Percentiles rank a stretch among this genome's conserved stretches.
Evolutionary conservation across 257 asterid genomes (phyloP).

Genomic region (Schizonepeta tenuifolia): DNA sequence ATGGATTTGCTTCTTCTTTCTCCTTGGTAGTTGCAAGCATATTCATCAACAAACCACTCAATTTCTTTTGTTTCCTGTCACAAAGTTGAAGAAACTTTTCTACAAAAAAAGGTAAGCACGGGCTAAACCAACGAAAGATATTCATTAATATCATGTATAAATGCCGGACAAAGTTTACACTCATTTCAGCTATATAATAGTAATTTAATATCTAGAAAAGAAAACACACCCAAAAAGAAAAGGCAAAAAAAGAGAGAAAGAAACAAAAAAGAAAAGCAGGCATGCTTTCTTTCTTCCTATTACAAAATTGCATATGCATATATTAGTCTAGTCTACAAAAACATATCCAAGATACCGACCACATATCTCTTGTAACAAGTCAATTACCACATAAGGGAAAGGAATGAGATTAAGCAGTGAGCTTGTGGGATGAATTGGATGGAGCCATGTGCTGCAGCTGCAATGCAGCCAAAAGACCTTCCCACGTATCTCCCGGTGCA

Average conservation of each 20-base stretch:
- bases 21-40: neutral
- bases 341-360: neutral
- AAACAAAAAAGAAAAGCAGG: neutral
- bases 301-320: slow-evolving; percentile 40
- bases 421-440: slow-evolving; percentile 56
- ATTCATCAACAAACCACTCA: neutral
- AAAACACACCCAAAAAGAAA: neutral
- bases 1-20: neutral
- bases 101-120: too few relatives aligned
- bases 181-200: slow-evolving; percentile 25
- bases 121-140: neutral
- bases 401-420: slow-evolving; percentile 48
- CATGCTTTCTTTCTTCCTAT: slow-evolving; percentile 19
- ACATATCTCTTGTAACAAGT: too few relatives aligned
- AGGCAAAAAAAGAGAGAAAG: neutral
- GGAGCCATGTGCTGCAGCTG: slow-evolving; percentile 72
- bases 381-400: too few relatives aligned
- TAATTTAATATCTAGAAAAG: slow-evolving; percentile 8
- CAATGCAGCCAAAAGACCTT: slow-evolving; percentile 85
- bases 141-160: slow-evolving; percentile 18
- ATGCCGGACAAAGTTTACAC: slow-evolving; percentile 39
- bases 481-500: slow-evolving; percentile 80
- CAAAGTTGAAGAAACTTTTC: neutral
- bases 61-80: neutral
- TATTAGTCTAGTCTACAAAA: slow-evolving; percentile 30